Conservation (phyloP, 345 rosid genomes). For the Melaleuca alternifolia region DNA sequence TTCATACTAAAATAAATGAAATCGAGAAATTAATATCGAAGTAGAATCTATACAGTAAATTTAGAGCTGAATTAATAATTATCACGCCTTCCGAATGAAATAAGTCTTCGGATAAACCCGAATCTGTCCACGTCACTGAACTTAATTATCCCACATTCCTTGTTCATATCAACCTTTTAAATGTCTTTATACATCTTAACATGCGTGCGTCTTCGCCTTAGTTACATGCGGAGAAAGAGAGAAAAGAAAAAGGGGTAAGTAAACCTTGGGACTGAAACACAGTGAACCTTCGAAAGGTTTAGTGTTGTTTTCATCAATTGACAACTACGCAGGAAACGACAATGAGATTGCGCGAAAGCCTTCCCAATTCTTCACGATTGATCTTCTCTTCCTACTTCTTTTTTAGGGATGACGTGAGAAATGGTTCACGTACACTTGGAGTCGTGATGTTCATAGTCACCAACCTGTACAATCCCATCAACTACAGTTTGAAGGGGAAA, state of each 20-base stretch:
- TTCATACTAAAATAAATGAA: background rate
- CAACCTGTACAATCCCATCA: background rate
- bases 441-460: background rate
- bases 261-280: background rate
- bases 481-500: background rate
- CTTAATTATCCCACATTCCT: background rate
- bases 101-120: background rate
- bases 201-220: background rate
- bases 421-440: background rate
- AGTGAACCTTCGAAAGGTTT: background rate
- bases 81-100: background rate
- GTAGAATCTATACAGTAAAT: fast-evolving
- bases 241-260: background rate
- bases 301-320: background rate
- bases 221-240: background rate
- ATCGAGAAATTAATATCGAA: fast-evolving
- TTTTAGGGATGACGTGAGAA: background rate
- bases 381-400: background rate
- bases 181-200: background rate
- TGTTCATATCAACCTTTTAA: background rate
- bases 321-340: background rate
- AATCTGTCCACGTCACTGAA: background rate
- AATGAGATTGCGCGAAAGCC: background rate
- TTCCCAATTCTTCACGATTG: background rate
- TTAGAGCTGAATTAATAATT: fast-evolving